A percentile compares a stretch with the other conserved stretches of the same genome.
phyloP scores from a whole-genome alignment of 2,329 filamentous ascomycete species.

The Westerdykella aurantiaca region DNA sequence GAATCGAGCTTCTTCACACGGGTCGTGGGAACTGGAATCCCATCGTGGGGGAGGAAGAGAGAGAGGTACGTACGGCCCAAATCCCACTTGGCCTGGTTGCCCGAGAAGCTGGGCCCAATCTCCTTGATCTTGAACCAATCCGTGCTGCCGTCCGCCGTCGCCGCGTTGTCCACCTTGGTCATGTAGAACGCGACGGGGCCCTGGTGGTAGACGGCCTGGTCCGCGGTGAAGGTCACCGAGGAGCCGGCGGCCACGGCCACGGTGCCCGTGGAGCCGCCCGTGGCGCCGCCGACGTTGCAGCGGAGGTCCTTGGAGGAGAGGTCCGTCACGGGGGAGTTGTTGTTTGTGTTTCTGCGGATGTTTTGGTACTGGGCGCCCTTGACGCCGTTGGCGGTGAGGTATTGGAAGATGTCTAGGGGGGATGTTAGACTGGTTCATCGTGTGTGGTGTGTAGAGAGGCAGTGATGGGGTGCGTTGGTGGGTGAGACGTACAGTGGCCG shows the following conservation, averaged over 20 bases:
- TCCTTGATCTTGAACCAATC: constrained; percentile 39
- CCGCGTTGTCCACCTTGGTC: constrained; percentile 32
- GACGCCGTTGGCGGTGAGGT: constrained; percentile 32
- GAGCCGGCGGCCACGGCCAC: constrained; percentile 34
- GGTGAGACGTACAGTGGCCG: constrained; percentile 27
- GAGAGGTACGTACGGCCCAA: constrained; percentile 19
- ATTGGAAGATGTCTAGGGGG: constrained; percentile 33
- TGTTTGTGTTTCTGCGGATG: constrained; percentile 34
- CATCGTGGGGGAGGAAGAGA: too few species aligned
- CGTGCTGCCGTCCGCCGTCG: constrained; percentile 30
- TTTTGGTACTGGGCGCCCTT: constrained; percentile 34
- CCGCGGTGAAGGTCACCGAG: constrained; percentile 31
- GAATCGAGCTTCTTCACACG: too few species aligned
- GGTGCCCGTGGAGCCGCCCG: constrained; percentile 25
- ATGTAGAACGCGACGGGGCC: constrained; percentile 36
- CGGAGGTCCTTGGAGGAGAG: constrained; percentile 29
- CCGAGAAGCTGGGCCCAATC: constrained; percentile 33
- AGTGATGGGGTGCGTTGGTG: too few species aligned
- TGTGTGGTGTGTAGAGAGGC: neutral
- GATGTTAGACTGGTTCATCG: neutral
- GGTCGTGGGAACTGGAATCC: neutral
- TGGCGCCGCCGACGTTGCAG: constrained; percentile 33
- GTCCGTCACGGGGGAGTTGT: constrained; percentile 34
- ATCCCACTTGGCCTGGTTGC: constrained; percentile 31
- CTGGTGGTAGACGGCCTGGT: constrained; percentile 36